Evolutionary conservation across 2,329 filamentous ascomycete genomes (phyloP).

Genomic region (Xylariaceae sp.): DNA sequence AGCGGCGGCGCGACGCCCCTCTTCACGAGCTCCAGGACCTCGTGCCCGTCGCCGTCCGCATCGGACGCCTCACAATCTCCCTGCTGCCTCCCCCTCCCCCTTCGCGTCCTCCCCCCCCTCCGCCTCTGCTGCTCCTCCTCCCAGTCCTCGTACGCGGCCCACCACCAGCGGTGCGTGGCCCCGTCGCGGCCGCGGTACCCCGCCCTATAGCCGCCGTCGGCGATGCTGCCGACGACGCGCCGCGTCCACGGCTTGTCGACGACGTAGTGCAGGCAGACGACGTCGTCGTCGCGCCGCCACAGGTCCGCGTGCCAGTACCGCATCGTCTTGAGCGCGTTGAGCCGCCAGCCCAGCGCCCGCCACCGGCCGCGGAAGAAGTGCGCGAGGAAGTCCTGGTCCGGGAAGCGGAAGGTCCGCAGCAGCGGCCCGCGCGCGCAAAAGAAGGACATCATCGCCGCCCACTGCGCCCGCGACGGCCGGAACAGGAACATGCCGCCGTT

Average conservation of each 20-base stretch:
- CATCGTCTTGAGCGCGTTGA: constrained; percentile 47
- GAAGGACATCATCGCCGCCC: constrained; percentile 29
- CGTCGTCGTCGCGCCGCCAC: constrained; percentile 37
- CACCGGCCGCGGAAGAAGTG: constrained; percentile 37
- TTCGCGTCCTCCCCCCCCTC: constrained; percentile 2
- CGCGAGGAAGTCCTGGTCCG: constrained; percentile 46
- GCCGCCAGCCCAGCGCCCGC: constrained; percentile 38
- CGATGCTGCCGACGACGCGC: constrained; percentile 25
- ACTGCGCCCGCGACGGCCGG: constrained; percentile 30
- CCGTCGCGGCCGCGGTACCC: constrained; percentile 44
- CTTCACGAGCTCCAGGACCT: constrained; percentile 3
- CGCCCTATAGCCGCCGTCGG: constrained; percentile 34
- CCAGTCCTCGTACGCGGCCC: constrained; percentile 37
- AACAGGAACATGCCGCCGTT: constrained; percentile 47
- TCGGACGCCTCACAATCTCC: constrained; percentile 5
- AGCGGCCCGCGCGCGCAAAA: constrained; percentile 27
- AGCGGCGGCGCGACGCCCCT: constrained; percentile 9
- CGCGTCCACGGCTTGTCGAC: constrained; percentile 48
- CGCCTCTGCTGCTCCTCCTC: constrained; percentile 4
- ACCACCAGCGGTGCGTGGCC: constrained; percentile 46
- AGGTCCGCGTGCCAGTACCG: constrained; percentile 43
- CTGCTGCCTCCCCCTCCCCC: not conserved
- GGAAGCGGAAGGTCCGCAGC: constrained; percentile 39
- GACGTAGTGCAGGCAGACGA: constrained; percentile 44
- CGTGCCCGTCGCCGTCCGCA: not conserved